phyloP scores from a whole-genome alignment of 805 yeast genomes.

The Wickerhamiella azyma region DNA sequence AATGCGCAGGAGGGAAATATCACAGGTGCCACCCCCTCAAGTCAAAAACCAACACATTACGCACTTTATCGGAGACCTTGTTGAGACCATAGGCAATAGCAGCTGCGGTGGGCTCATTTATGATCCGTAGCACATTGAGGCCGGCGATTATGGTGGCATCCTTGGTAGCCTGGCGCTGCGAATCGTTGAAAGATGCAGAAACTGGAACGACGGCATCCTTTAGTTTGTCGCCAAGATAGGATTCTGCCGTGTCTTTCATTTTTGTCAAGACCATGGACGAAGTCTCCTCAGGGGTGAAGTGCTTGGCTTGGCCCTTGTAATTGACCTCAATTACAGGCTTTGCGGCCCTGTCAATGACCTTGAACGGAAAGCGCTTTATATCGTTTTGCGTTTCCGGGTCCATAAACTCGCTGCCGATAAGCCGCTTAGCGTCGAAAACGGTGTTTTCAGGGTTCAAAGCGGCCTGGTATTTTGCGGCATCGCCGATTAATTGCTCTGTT shows the following conservation, averaged over 20 bases:
- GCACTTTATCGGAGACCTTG: slow-evolving; percentile 52
- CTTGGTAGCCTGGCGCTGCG: slow-evolving; percentile 88
- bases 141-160: slow-evolving; percentile 92
- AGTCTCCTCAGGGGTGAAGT: slow-evolving; percentile 83
- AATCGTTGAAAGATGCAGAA: slow-evolving; percentile 87
- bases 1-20: slow-evolving; percentile 74
- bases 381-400: slow-evolving; percentile 73
- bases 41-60: slow-evolving; percentile 82
- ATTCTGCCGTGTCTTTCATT: slow-evolving; percentile 89
- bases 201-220: slow-evolving; percentile 87
- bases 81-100: slow-evolving; percentile 95
- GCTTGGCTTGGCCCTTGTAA: slow-evolving; percentile 57
- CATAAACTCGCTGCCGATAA: slow-evolving; percentile 69
- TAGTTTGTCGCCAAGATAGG: slow-evolving; percentile 69
- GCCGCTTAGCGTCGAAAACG: slow-evolving; percentile 79
- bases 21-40: slow-evolving; percentile 97
- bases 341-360: slow-evolving; percentile 52
- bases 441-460: slow-evolving; percentile 87
- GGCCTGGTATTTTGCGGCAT: slow-evolving; percentile 65
- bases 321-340: slow-evolving; percentile 74
- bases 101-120: slow-evolving; percentile 93
- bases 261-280: slow-evolving; percentile 84
- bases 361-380: slow-evolving; percentile 69
- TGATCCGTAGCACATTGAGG: slow-evolving; percentile 73
- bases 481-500: slow-evolving; percentile 46